These are phyloP conservation scores for Leishmania martiniquensis DNA, from an alignment of 208 protist genomes.

Conservation along the genomic window DNA sequence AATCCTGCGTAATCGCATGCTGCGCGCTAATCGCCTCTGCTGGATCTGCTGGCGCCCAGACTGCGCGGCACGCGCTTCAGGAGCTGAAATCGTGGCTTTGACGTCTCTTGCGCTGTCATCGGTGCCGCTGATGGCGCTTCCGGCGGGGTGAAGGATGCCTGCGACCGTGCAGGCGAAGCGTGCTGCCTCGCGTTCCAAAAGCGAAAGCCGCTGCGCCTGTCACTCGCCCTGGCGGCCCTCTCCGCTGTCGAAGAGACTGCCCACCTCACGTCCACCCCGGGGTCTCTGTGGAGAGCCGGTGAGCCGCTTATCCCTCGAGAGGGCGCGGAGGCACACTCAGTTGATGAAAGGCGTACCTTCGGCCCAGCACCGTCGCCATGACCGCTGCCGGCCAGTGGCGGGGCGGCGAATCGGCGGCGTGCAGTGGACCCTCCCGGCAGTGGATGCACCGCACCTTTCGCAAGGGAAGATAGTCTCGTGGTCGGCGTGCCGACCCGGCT, in stretches of 20 bases:
- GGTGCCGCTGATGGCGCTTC: not conserved
- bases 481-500: not conserved
- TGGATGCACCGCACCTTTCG: not conserved
- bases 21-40: not conserved
- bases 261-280: not conserved
- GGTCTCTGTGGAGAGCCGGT: not conserved
- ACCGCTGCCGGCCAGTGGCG: not conserved
- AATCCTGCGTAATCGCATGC: not conserved
- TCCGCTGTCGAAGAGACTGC: not conserved
- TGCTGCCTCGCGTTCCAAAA: not conserved
- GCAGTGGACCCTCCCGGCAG: not conserved
- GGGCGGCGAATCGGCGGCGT: not conserved
- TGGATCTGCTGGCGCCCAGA: not conserved
- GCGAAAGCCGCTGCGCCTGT: not conserved
- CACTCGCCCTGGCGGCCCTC: not conserved
- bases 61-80: slow-evolving; percentile 19
- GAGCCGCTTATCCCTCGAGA: not conserved
- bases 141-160: not conserved
- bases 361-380: not conserved
- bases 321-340: not conserved
- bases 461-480: not conserved
- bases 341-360: not conserved
- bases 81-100: slow-evolving; percentile 19
- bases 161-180: not conserved
- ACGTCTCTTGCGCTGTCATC: slow-evolving; percentile 8